Evolutionary conservation across 768 basidiomycete genomes (phyloP).

Genomic region (Suillus discolor): DNA sequence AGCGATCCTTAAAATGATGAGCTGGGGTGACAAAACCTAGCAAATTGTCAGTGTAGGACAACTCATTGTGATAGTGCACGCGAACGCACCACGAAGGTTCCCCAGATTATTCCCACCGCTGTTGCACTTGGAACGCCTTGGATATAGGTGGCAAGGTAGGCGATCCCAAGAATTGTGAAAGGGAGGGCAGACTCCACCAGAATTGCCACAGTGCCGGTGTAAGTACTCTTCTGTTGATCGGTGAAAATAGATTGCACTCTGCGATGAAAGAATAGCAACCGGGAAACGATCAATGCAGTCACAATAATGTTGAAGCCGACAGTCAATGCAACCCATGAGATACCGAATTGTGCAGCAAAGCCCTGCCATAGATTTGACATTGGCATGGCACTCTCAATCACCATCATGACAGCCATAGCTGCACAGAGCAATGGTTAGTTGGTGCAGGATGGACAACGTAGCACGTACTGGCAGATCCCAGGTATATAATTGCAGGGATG

Average conservation of each 20-base stretch:
- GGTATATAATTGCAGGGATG: slow-evolving; percentile 7
- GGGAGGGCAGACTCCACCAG: slow-evolving; percentile 9
- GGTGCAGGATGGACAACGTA: neutral
- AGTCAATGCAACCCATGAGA: slow-evolving; percentile 2
- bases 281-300: neutral
- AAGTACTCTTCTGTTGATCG: neutral
- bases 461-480: slow-evolving; percentile 3
- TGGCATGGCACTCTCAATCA: neutral
- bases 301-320: slow-evolving; percentile 9
- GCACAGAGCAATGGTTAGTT: neutral
- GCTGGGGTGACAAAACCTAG: slow-evolving; percentile 9
- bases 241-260: neutral
- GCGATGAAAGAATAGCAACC: neutral
- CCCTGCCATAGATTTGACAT: slow-evolving; percentile 1
- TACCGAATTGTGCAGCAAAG: slow-evolving; percentile 2
- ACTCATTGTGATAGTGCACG: neutral
- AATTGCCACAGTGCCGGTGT: slow-evolving; percentile 1
- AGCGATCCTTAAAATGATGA: slow-evolving; percentile 6
- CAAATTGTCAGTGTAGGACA: neutral
- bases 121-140: neutral
- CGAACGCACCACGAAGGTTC: slow-evolving; percentile 6
- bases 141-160: slow-evolving; percentile 3
- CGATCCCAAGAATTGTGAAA: slow-evolving; percentile 5
- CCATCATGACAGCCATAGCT: neutral
- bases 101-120: neutral